Base-by-base conservation (phyloP, 2,329 filamentous ascomycete species). In the Aureobasidium zeae region DNA sequence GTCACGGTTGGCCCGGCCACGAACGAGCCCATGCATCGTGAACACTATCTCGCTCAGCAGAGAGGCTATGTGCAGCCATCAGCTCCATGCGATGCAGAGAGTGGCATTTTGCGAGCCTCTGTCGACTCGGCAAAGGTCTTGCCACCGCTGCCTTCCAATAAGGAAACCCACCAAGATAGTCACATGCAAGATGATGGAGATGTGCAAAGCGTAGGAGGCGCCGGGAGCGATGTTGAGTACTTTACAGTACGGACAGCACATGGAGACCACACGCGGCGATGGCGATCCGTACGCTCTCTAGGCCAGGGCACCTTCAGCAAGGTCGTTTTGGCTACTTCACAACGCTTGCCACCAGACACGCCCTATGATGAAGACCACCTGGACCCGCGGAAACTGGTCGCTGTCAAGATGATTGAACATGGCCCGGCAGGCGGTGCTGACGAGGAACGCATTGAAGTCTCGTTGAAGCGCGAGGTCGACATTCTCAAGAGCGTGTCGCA, bases 261-360 rank as follows among this genome's bases (percentile, higher is more conserved):
- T 78, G 79, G 49, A 91, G 87, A 57, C 85, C 20, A 71, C 67
- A 86, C 76, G 51, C 71, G 77, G 15, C 77, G 82, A 45, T 98
- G 91, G 79, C 77, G 84, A 52, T 83, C 82, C 10, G 66, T 98
- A 28, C 81, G 84, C 47, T 69, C 81, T 51, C 73, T 98, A 5
- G 91, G 91, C 4, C 86, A 94, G 55, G 91, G 91, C 26, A 95
- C 91, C 0, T 98, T 98, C 62, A 95, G 88, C 60, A 85, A 85
- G 56, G 91, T 98, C 15, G 82, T 93, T 65, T 71, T 98, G 30
- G 91, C 88, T 4, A 94, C 88, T 9, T 86, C 83, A 55, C 79
- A 93, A 57, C 73, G 77, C 29, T 63, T 65, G 21, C 53, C 54
- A 46, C 56, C 54, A 55, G 63, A 51, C 51, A 57, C 57, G 12